Conservation (phyloP, 495 filamentous ascomycete genomes). For the Aspergillus cavernicola region DNA sequence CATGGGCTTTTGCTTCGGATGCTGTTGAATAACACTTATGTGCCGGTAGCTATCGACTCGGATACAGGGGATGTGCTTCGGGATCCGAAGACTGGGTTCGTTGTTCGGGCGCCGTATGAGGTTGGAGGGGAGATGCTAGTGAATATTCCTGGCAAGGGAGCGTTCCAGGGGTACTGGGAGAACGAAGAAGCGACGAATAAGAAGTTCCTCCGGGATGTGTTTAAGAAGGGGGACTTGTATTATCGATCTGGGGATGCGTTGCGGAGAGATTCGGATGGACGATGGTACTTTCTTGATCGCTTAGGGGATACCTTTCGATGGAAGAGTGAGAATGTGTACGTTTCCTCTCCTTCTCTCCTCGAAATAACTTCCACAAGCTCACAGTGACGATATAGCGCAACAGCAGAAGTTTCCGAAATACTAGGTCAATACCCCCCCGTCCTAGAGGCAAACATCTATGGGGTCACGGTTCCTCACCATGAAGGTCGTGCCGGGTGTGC, state of each 20-base stretch:
- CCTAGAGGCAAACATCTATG: constrained; percentile 76
- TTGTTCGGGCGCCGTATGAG: constrained; percentile 56
- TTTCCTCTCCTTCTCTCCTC: neutral
- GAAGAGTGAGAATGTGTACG: constrained; percentile 78
- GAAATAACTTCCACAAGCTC: neutral
- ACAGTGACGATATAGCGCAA: constrained; percentile 34
- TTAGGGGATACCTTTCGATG: constrained; percentile 79
- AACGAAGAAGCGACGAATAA: constrained; percentile 63
- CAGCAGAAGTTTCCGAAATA: constrained; percentile 68
- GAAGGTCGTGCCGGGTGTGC: constrained; percentile 72
- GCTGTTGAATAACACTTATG: constrained; percentile 46
- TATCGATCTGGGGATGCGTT: constrained; percentile 75
- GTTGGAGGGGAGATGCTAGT: constrained; percentile 75
- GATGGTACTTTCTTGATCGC: constrained; percentile 76
- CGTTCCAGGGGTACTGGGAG: constrained; percentile 68
- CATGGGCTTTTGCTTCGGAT: constrained; percentile 59
- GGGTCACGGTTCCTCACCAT: constrained; percentile 64
- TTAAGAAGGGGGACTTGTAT: constrained; percentile 69
- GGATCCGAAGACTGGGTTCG: constrained; percentile 65
- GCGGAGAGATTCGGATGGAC: constrained; percentile 58
- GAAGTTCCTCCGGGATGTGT: constrained; percentile 69
- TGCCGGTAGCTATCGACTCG: constrained; percentile 67
- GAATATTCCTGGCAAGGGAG: constrained; percentile 51
- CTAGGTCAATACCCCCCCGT: constrained; percentile 64
- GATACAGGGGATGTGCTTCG: constrained; percentile 62